phyloP scores from a whole-genome alignment of 495 filamentous ascomycete species.

The Friedmanniomyces endolithicus region DNA sequence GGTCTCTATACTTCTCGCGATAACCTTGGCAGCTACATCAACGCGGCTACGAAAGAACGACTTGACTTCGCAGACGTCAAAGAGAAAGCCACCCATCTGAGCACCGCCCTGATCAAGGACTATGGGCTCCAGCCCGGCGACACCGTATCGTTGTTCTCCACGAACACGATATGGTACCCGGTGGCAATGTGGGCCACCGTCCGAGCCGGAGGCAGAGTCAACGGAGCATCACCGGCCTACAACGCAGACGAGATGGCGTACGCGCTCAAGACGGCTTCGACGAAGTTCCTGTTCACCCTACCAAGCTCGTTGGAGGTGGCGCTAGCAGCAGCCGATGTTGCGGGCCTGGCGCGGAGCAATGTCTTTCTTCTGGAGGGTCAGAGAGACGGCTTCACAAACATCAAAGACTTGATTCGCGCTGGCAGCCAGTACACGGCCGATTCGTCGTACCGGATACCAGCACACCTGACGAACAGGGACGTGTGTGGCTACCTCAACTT shows the following conservation, averaged over 20 bases:
- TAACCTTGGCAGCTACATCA: conserved; percentile 38
- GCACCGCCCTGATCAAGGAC: conserved; percentile 41
- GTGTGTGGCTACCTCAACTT: conserved; percentile 47
- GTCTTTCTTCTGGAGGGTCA: conserved; percentile 45
- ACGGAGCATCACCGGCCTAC: conserved; percentile 46
- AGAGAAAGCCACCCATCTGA: conserved; percentile 39
- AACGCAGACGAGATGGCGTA: conserved; percentile 50
- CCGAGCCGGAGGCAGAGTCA: conserved; percentile 38
- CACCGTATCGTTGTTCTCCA: conserved; percentile 43
- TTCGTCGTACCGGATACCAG: conserved; percentile 32
- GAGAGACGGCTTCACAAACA: conserved; percentile 33
- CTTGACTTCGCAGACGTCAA: conserved; percentile 42
- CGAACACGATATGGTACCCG: conserved; percentile 50
- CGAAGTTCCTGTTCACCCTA: conserved; percentile 44
- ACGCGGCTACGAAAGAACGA: conserved; percentile 42
- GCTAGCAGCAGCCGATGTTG: conserved; percentile 37
- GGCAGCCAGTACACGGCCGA: conserved; percentile 26
- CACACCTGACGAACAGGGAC: conserved; percentile 40
- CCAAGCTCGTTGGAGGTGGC: conserved; percentile 39
- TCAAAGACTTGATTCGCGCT: conserved; percentile 37
- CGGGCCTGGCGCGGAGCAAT: conserved; percentile 36
- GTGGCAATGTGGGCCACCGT: conserved; percentile 43
- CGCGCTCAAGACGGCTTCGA: conserved; percentile 40
- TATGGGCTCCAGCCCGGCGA: conserved; percentile 39
- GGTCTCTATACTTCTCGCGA: conserved; percentile 25